These are phyloP conservation scores for Pseudozyma thailandica DNA, from an alignment of 1,284 basidiomycete genomes.

Conservation along the genomic window DNA sequence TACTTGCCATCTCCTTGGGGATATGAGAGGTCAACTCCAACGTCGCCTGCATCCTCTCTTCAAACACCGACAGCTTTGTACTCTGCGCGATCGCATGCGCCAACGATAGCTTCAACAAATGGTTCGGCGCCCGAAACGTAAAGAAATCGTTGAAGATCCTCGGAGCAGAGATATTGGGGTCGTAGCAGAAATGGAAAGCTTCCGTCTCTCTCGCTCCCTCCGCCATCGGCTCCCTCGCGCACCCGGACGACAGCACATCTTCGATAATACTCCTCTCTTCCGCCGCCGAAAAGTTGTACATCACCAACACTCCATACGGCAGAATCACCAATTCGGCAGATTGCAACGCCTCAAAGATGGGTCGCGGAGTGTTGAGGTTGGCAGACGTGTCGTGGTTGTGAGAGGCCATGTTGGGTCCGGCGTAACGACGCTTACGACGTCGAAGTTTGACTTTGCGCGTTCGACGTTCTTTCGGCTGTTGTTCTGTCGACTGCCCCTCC, in stretches of 20 bases:
- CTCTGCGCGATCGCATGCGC: slow-evolving; percentile 94
- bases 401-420: slow-evolving; percentile 65
- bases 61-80: slow-evolving; percentile 88
- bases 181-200: slow-evolving; percentile 72
- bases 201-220: slow-evolving; percentile 60
- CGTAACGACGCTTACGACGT: slow-evolving; percentile 39
- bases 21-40: slow-evolving; percentile 84
- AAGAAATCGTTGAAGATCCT: slow-evolving; percentile 85
- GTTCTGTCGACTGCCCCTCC: slow-evolving; percentile 5
- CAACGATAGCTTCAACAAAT: slow-evolving; percentile 77
- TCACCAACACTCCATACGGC: slow-evolving; percentile 66
- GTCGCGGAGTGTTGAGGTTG: slow-evolving; percentile 61
- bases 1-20: slow-evolving; percentile 83
- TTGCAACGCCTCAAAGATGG: slow-evolving; percentile 64
- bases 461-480: slow-evolving; percentile 30
- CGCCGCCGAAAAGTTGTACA: slow-evolving; percentile 66
- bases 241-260: slow-evolving; percentile 62
- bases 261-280: slow-evolving; percentile 65
- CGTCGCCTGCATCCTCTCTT: slow-evolving; percentile 81
- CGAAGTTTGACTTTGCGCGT: slow-evolving; percentile 35
- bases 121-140: slow-evolving; percentile 76
- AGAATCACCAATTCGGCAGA: slow-evolving; percentile 65
- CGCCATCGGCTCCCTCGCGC: slow-evolving; percentile 53
- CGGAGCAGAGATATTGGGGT: slow-evolving; percentile 82
- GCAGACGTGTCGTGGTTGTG: slow-evolving; percentile 65